Conservation (phyloP, 1,284 basidiomycete genomes). For the Cryptococcus sp. region DNA sequence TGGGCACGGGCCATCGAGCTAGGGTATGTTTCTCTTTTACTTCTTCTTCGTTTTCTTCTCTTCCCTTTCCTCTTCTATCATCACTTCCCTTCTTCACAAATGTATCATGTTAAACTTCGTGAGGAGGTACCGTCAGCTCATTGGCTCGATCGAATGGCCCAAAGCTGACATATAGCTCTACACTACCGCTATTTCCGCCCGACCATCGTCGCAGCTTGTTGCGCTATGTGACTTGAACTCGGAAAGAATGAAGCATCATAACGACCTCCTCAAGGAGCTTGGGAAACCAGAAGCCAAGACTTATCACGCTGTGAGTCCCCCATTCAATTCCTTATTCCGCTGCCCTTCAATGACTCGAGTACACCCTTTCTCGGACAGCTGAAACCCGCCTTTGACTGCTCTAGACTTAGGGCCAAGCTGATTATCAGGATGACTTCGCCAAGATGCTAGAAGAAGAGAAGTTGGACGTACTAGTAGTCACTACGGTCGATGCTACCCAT, state of each 20-base stretch:
- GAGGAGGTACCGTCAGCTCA: too few relatives aligned
- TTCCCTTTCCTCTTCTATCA: background rate
- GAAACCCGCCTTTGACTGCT: background rate
- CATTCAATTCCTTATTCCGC: background rate
- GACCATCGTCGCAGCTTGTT: constrained; percentile 44
- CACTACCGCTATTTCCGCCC: constrained; percentile 26
- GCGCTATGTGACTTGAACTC: constrained; percentile 55
- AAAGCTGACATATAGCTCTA: constrained; percentile 21
- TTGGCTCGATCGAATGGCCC: background rate
- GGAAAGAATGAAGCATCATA: constrained; percentile 53
- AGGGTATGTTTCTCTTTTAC: too few relatives aligned
- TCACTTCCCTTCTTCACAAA: background rate
- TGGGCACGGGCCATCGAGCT: constrained; percentile 41
- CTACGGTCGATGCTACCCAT: constrained; percentile 56
- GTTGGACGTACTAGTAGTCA: constrained; percentile 55
- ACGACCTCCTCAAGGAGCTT: constrained; percentile 49
- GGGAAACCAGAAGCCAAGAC: constrained; percentile 37
- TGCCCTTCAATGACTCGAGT: background rate
- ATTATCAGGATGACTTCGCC: constrained; percentile 46
- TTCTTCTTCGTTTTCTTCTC: background rate
- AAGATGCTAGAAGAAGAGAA: constrained; percentile 54
- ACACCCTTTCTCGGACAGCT: background rate
- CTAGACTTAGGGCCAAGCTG: background rate
- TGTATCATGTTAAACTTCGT: too few relatives aligned
- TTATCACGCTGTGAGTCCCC: constrained; percentile 24